phyloP scores from a whole-genome alignment of 192 early-diverging fungal genomes.

The Podila epigama region DNA sequence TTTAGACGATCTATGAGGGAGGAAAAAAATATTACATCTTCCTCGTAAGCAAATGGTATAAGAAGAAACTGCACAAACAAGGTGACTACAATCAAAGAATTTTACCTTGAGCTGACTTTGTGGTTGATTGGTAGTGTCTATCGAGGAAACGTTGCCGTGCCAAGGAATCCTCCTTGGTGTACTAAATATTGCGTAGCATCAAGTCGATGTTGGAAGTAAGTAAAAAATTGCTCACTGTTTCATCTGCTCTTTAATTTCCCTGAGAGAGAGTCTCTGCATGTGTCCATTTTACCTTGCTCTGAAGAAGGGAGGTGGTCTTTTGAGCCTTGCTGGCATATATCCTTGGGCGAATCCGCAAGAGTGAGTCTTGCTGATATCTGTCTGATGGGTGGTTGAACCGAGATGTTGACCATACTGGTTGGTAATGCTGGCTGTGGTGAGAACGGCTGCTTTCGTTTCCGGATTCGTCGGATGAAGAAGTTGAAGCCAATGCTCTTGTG shows the following conservation, averaged over 20 bases:
- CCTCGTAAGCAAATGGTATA: neutral
- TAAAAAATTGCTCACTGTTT: neutral
- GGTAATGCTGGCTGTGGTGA: neutral
- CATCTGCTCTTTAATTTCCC: neutral
- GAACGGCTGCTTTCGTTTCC: neutral
- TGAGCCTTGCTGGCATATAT: slow-evolving; percentile 40
- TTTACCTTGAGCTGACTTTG: slow-evolving; percentile 11
- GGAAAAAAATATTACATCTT: neutral
- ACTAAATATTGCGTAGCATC: slow-evolving; percentile 6
- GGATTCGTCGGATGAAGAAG: neutral
- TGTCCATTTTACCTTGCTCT: slow-evolving; percentile 34
- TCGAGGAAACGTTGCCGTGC: slow-evolving; percentile 25
- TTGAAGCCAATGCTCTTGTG: too few relatives aligned
- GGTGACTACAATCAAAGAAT: neutral
- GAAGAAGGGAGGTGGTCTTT: slow-evolving; percentile 24
- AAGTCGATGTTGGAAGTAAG: neutral
- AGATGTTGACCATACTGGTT: neutral
- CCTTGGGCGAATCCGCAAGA: slow-evolving; percentile 30
- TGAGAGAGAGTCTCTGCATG: neutral
- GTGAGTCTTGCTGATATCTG: slow-evolving; percentile 17
- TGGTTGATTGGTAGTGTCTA: neutral
- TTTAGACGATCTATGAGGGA: slow-evolving; percentile 14
- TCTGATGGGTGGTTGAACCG: neutral
- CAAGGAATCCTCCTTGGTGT: slow-evolving; percentile 25
- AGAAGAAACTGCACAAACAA: neutral